Conservation (phyloP, 2,329 filamentous ascomycete species). For the Grosmannia penicillata region DNA sequence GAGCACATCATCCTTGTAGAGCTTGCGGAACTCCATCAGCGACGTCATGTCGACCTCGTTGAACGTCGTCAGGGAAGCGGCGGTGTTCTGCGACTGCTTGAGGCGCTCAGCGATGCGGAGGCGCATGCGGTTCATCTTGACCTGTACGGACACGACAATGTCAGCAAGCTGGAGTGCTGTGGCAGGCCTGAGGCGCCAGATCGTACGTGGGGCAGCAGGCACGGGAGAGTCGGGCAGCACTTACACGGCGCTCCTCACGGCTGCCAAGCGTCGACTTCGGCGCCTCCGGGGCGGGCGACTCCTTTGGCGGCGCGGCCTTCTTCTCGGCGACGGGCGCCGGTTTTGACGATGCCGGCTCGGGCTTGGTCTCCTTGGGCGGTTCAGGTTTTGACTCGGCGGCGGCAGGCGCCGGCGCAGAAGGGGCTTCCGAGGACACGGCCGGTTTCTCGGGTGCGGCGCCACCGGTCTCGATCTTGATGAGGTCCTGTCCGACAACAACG, state of each 20-base stretch:
- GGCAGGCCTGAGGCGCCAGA: too few species aligned
- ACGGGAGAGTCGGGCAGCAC: slow-evolving; percentile 21
- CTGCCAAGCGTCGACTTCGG: slow-evolving; percentile 43
- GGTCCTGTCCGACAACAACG: slow-evolving; percentile 83
- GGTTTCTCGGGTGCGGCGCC: slow-evolving; percentile 35
- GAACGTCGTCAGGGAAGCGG: slow-evolving; percentile 92
- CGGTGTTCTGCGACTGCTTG: slow-evolving; percentile 98
- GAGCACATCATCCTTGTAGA: slow-evolving; percentile 91
- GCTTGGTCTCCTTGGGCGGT: slow-evolving; percentile 21
- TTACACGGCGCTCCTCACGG: slow-evolving; percentile 77
- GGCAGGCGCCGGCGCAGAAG: slow-evolving; percentile 22
- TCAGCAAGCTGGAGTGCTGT: too few species aligned
- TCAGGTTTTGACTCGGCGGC: slow-evolving; percentile 22
- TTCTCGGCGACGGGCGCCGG: slow-evolving; percentile 15
- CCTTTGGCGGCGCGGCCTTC: slow-evolving; percentile 15
- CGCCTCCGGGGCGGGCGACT: neutral
- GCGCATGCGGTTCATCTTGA: slow-evolving; percentile 99
- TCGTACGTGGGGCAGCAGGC: too few species aligned
- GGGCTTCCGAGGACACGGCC: slow-evolving; percentile 2
- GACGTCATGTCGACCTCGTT: slow-evolving; percentile 99
- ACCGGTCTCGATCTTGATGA: slow-evolving; percentile 74
- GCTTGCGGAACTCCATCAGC: slow-evolving; percentile 90
- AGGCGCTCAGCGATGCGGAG: slow-evolving; percentile 92
- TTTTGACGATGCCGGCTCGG: slow-evolving; percentile 16
- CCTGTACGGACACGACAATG: slow-evolving; percentile 30